These are phyloP conservation scores for Plasmopara halstedii DNA, from an alignment of 352 stramenopile genomes.

Conservation along the genomic window DNA sequence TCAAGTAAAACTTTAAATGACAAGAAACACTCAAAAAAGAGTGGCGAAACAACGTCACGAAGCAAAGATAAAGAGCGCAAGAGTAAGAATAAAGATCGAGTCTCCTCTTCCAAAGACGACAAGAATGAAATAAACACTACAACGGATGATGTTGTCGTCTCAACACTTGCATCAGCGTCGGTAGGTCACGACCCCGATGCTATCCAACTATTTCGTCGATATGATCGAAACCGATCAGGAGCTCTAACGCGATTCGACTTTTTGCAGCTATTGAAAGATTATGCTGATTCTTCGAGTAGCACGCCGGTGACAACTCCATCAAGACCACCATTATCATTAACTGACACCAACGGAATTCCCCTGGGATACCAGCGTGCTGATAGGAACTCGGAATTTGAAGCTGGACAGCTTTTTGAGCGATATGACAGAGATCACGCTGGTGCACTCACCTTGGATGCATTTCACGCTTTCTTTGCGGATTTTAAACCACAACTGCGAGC, in stretches of 20 bases:
- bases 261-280: constrained; percentile 62
- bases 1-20: constrained; percentile 10
- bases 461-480: constrained; percentile 64
- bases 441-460: constrained; percentile 52
- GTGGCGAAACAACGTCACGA: constrained; percentile 7
- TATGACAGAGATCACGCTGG: constrained; percentile 60
- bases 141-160: background rate
- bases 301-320: constrained; percentile 3
- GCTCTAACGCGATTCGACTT: constrained; percentile 57
- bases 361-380: constrained; percentile 64
- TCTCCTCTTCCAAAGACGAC: constrained; percentile 8
- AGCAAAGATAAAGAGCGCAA: constrained; percentile 23
- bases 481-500: constrained; percentile 55
- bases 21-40: constrained; percentile 27
- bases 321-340: constrained; percentile 47
- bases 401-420: constrained; percentile 73
- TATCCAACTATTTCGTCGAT: constrained; percentile 74
- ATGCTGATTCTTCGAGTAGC: constrained; percentile 24
- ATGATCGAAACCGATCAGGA: constrained; percentile 50
- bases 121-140: background rate
- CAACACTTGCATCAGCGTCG: background rate
- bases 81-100: constrained; percentile 33
- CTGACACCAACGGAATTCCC: constrained; percentile 52
- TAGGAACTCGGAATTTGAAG: constrained; percentile 79
- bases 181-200: constrained; percentile 45